Base-by-base conservation (phyloP, 1,284 basidiomycete genomes). In the Cryptococcus neoformans region DNA sequence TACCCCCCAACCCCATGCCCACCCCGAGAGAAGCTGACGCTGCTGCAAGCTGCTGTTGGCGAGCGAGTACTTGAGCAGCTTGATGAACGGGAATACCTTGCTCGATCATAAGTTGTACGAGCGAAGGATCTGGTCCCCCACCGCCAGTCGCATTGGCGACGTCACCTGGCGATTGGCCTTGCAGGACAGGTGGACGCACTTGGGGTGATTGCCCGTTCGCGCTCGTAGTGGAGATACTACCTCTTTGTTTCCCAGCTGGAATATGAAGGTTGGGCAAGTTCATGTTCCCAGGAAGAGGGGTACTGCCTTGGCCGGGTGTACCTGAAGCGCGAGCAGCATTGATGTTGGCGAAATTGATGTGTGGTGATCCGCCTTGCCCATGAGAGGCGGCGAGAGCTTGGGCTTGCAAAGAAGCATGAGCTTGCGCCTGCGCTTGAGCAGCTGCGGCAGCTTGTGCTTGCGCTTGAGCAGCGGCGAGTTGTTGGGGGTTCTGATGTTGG, bases 181-280 rank as follows among this genome's bases (percentile, higher is more conserved):
- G 47, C 9, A 34, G 12, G 8, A 44, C 14, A 44, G 42, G 21
- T n/a, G 16, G 16, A 8, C 21, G 42, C 2, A n/a, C 16, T 8
- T n/a, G 42, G 21, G 16, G n/a, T 21, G 42, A n/a, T 21, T 7
- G 16, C 8, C 42, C 21, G 6, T 16, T 44, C 7, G 51, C 53
- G 28, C 59, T 60, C 45, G 58, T 51, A 42, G 51, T 37, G 11
- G 62, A 34, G 52, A 28, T 28, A 4, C 28, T 28, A 4, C 63
- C 66, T 11, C 69, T 65, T 50, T 69, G 68, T 57, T 69, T 69
- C 44, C 59, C 63, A 3, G 66, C 53, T n/a, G 72, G 72, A 34
- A 74, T 67, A 45, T 72, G 70, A 2, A 74, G 63, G 53, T 70
- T 72, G 11, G 62, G 62, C 12, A 65, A 47, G 50, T 58, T 59